A percentile compares a stretch with the other conserved stretches of the same genome.
phyloP scores from a whole-genome alignment of 441 rosid species.

The Geranium incanum region DNA sequence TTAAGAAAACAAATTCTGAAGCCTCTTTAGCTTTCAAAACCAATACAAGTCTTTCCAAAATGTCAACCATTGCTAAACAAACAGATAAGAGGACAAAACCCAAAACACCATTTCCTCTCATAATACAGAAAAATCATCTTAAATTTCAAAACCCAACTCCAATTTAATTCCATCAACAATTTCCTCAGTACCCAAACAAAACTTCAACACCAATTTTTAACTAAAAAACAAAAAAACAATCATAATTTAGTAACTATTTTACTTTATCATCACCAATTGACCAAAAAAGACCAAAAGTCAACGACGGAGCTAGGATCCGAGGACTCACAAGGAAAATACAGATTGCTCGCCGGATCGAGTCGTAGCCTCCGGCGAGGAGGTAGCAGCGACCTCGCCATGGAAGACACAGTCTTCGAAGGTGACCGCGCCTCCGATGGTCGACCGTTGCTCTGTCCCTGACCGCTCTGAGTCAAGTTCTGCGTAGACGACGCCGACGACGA shows the following conservation, averaged over 20 bases:
- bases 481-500: slow-evolving; percentile 53
- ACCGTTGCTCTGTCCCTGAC: slow-evolving; percentile 20
- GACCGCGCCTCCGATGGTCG: slow-evolving; percentile 31
- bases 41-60: slow-evolving; percentile 5
- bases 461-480: slow-evolving; percentile 40
- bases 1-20: background rate
- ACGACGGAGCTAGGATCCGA: slow-evolving; percentile 2
- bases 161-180: background rate
- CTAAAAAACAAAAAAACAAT: background rate
- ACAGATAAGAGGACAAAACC: background rate
- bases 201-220: background rate
- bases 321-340: slow-evolving; percentile 72
- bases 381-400: slow-evolving; percentile 74
- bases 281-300: slow-evolving; percentile 10
- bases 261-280: background rate
- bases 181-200: background rate
- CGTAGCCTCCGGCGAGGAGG: slow-evolving; percentile 85
- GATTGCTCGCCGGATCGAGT: slow-evolving; percentile 65
- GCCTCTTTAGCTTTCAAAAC: background rate
- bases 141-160: background rate
- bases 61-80: slow-evolving; percentile 7
- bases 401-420: slow-evolving; percentile 45
- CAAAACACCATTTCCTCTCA: background rate
- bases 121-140: background rate
- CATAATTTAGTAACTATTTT: background rate